A percentile compares a stretch with the other conserved stretches of the same genome.
phyloP scores from a whole-genome alignment of 345 rosid genomes.

The Sonneratia alba region DNA sequence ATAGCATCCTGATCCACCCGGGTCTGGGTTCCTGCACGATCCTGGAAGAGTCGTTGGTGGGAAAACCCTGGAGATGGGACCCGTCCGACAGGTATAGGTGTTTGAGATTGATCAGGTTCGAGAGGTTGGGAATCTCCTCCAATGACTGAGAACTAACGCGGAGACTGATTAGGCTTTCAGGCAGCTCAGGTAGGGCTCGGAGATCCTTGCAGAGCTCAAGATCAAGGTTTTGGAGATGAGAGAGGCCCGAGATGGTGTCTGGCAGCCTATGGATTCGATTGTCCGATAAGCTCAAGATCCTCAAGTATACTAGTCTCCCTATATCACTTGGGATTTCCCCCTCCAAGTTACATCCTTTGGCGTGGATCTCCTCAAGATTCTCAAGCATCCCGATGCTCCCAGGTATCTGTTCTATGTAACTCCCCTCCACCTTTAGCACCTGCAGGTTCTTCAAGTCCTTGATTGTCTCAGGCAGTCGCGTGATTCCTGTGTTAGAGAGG shows the following conservation, averaged over 20 bases:
- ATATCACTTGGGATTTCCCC: conserved; percentile 15
- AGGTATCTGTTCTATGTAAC: conserved; percentile 12
- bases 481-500: conserved; percentile 15
- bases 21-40: conserved; percentile 8
- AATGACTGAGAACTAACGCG: conserved; percentile 13
- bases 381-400: conserved; percentile 14
- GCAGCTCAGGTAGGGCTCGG: conserved; percentile 10
- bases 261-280: conserved; percentile 7
- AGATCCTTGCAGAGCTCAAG: conserved; percentile 13
- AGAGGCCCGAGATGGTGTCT: conserved; percentile 9
- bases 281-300: conserved; percentile 8
- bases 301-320: conserved; percentile 7
- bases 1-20: conserved; percentile 12
- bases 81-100: conserved; percentile 11
- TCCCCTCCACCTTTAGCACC: conserved; percentile 11
- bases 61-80: conserved; percentile 15
- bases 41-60: conserved; percentile 7
- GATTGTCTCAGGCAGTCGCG: conserved; percentile 9
- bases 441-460: conserved; percentile 9
- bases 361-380: conserved; percentile 17
- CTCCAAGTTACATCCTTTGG: conserved; percentile 16
- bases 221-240: conserved; percentile 12
- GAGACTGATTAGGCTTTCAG: conserved; percentile 9
- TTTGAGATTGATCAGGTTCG: conserved; percentile 9
- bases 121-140: conserved; percentile 14